Evolutionary conservation across 805 yeast genomes (phyloP).

Genomic region (Zygosaccharomyces kombuchaensis): DNA sequence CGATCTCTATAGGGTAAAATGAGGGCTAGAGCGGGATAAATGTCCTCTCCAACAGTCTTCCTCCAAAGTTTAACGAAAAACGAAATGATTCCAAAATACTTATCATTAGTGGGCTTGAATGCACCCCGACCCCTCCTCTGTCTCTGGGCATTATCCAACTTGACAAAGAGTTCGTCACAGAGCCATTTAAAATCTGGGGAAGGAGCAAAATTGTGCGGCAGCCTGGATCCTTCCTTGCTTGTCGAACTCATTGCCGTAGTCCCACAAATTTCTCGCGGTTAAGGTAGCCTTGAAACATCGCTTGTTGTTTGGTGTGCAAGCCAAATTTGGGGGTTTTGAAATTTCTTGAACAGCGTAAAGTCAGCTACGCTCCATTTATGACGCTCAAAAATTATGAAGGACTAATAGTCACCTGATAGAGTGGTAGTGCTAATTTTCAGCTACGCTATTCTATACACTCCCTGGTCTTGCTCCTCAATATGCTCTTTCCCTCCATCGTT

Average conservation of each 20-base stretch:
- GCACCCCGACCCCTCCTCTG: constrained; percentile 10
- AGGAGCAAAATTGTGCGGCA: constrained; percentile 31
- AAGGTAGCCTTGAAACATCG: not conserved
- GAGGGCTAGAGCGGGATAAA: constrained; percentile 63
- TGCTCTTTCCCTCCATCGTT: constrained; percentile 28
- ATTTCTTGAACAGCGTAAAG: too few relatives aligned
- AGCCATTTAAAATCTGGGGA: constrained; percentile 39
- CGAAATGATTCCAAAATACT: constrained; percentile 31
- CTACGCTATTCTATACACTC: not conserved
- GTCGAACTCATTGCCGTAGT: not conserved
- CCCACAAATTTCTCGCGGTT: not conserved
- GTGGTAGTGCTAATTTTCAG: not conserved
- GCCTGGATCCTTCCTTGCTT: constrained; percentile 9
- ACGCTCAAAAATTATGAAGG: too few relatives aligned
- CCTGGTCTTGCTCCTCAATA: constrained; percentile 16
- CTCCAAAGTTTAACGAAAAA: constrained; percentile 50
- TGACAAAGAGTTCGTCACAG: constrained; percentile 32
- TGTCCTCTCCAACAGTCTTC: constrained; percentile 51
- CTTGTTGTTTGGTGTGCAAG: too few relatives aligned
- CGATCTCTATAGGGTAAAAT: constrained; percentile 61
- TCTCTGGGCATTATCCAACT: constrained; percentile 25
- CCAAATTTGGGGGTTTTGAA: too few relatives aligned
- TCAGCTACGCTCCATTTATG: too few relatives aligned
- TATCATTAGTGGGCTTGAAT: constrained; percentile 19
- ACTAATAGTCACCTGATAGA: constrained; percentile 3